A percentile compares a stretch with the other conserved stretches of the same genome.
These are phyloP conservation scores for Trichosporon coremiiforme DNA, from an alignment of 1,284 basidiomycete genomes.

Conservation along the genomic window DNA sequence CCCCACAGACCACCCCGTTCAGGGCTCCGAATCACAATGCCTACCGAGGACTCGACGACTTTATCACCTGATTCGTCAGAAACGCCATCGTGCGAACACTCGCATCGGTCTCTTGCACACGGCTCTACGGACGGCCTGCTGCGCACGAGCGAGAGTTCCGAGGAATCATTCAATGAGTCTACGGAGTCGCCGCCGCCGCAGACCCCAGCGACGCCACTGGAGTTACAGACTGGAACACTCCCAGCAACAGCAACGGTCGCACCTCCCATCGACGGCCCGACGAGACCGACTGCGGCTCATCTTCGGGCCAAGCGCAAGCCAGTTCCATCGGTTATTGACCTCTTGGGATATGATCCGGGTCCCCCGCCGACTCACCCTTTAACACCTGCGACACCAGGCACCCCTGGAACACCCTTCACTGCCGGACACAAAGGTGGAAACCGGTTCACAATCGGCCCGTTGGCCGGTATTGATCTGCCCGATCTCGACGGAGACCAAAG, in stretches of 20 bases:
- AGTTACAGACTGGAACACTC: not conserved
- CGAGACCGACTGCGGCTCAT: conserved; percentile 3
- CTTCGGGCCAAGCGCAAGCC: conserved; percentile 5
- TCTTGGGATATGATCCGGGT: conserved; percentile 11
- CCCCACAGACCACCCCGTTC: conserved; percentile 14
- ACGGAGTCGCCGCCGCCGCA: conserved; percentile 5
- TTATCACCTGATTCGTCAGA: conserved; percentile 6
- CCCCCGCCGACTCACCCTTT: not conserved
- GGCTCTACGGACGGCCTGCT: conserved; percentile 13
- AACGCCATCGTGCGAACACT: conserved; percentile 7
- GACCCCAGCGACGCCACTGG: not conserved
- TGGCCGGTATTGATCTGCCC: conserved; percentile 6
- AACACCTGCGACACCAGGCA: conserved; percentile 3
- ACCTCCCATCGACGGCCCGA: not conserved
- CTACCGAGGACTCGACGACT: not conserved
- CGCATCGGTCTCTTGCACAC: not conserved
- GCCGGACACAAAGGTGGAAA: not conserved
- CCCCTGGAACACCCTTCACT: not conserved
- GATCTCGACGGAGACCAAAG: not conserved
- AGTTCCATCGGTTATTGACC: conserved; percentile 12
- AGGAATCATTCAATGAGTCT: conserved; percentile 10
- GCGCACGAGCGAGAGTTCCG: not conserved
- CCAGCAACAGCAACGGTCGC: not conserved
- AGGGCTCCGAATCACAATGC: conserved; percentile 13
- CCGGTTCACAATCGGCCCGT: not conserved